Percentiles rank a stretch among this genome's conserved stretches.
phyloP scores from a whole-genome alignment of 257 asterid genomes.

The Solanum chiquidenum region DNA sequence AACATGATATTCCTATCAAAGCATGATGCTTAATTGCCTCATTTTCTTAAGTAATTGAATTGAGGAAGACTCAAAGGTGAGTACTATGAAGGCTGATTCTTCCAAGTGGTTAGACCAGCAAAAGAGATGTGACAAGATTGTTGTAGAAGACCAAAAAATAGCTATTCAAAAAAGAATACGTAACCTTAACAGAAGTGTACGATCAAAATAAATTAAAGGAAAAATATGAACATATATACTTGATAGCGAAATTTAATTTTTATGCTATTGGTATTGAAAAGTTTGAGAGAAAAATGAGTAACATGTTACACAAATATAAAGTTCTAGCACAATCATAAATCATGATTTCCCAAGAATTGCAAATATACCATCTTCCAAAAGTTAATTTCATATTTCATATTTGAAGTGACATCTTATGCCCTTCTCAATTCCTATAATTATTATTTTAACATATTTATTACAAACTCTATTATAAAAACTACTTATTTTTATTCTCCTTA shows the following conservation, averaged over 20 bases:
- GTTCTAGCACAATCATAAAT: not conserved
- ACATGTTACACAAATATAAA: not conserved
- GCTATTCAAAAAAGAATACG: not conserved
- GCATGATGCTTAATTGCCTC: not conserved
- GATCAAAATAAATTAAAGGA: not conserved
- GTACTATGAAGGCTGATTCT: not conserved
- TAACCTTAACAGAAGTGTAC: not conserved
- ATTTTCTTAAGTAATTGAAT: not conserved
- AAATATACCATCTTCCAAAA: not conserved
- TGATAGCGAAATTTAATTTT: not conserved
- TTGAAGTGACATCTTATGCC: not conserved
- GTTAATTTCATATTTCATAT: not conserved
- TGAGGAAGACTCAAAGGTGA: not conserved
- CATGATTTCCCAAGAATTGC: not conserved
- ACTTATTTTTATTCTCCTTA: not conserved
- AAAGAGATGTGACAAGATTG: not conserved
- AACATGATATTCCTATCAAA: not conserved
- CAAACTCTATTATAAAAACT: not conserved
- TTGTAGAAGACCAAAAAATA: not conserved
- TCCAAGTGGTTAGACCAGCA: not conserved
- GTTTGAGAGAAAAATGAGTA: not conserved
- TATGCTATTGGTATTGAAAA: not conserved
- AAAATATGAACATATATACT: not conserved
- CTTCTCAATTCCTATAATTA: not conserved
- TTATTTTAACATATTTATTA: not conserved